Percentiles rank a stretch among this genome's conserved stretches.
Conservation (phyloP, 805 yeast species). For the Ogataea paraovalis region DNA sequence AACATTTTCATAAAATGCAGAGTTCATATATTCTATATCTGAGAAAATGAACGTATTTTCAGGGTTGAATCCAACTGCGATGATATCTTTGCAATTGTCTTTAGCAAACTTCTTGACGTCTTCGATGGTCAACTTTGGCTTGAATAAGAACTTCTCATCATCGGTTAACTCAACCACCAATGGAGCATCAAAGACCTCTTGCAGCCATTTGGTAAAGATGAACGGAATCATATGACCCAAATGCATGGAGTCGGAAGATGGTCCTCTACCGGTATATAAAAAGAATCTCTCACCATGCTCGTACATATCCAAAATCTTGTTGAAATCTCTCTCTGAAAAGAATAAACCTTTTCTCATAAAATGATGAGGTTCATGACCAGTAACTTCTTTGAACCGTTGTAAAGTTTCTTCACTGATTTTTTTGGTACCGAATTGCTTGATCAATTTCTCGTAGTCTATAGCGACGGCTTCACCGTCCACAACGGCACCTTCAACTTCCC, state of each 20-base stretch:
- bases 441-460: conserved; percentile 87
- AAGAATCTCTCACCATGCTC: conserved; percentile 95
- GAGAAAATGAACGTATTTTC: conserved; percentile 94
- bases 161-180: conserved; percentile 91
- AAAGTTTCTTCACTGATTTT: conserved; percentile 67
- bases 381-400: conserved; percentile 68
- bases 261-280: conserved; percentile 96
- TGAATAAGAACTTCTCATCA: conserved; percentile 94
- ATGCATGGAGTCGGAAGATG: conserved; percentile 91
- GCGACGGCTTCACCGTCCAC: conserved; percentile 90
- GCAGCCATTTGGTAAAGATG: conserved; percentile 94
- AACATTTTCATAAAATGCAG: conserved; percentile 90
- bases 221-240: conserved; percentile 97
- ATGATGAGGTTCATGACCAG: conserved; percentile 91
- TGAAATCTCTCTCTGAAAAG: conserved; percentile 85
- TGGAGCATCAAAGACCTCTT: conserved; percentile 95
- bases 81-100: conserved; percentile 88
- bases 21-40: conserved; percentile 89
- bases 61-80: conserved; percentile 91
- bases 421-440: conserved; percentile 82
- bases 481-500: conserved; percentile 99
- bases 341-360: conserved; percentile 87
- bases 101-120: conserved; percentile 78
- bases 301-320: conserved; percentile 75
- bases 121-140: conserved; percentile 80